Percentiles rank a stretch among this genome's conserved stretches.
phyloP scores from a whole-genome alignment of 768 basidiomycete genomes.

The Imleria badia region DNA sequence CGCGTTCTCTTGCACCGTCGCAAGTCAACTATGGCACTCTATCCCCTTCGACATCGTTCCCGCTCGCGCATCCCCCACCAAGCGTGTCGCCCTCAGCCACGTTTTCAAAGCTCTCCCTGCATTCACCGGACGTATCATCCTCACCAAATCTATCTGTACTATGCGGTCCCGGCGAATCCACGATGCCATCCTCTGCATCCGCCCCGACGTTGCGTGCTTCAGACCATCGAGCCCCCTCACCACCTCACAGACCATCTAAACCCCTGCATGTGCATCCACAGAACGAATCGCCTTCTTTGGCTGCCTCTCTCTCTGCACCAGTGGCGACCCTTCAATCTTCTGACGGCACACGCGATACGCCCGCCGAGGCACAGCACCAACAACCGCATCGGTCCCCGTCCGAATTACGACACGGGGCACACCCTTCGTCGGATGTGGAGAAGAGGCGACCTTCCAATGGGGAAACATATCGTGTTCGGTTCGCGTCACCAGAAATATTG shows the following conservation, averaged over 20 bases:
- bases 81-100: constrained; percentile 44
- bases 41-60: background rate
- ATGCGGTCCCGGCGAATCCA: constrained; percentile 8
- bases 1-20: background rate
- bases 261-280: constrained; percentile 29
- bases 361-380: constrained; percentile 23
- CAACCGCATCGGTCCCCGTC: constrained; percentile 17
- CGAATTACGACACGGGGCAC: constrained; percentile 2
- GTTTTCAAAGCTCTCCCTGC: constrained; percentile 53
- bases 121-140: constrained; percentile 32
- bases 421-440: constrained; percentile 5
- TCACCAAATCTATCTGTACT: constrained; percentile 10
- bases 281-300: constrained; percentile 12
- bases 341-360: constrained; percentile 22
- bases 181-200: background rate
- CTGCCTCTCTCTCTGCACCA: constrained; percentile 8
- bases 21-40: background rate
- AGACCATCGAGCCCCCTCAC: constrained; percentile 6
- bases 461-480: constrained; percentile 27
- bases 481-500: constrained; percentile 33
- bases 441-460: constrained; percentile 10
- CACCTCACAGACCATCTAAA: constrained; percentile 23
- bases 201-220: background rate
- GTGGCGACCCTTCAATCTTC: constrained; percentile 5
- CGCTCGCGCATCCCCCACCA: constrained; percentile 1